Evolutionary conservation across 129 eudicot species (phyloP).

Genomic region (Ambrosia trifida): DNA sequence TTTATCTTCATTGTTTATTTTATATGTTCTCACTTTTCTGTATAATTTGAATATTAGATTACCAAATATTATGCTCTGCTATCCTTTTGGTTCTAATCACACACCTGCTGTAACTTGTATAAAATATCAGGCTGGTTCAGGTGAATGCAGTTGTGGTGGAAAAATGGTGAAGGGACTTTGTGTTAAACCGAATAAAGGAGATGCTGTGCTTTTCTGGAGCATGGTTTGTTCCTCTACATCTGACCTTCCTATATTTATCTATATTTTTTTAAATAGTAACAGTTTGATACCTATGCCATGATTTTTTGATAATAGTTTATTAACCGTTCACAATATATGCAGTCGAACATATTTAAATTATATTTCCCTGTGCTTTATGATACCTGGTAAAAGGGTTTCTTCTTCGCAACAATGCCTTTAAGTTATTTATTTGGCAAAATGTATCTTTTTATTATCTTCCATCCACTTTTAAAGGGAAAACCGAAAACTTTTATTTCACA

Average conservation of each 20-base stretch:
- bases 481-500: too few species aligned
- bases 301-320: neutral
- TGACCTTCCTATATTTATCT: neutral
- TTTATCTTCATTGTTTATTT: neutral
- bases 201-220: conserved; percentile 99
- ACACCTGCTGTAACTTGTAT: conserved; percentile 4
- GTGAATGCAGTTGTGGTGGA: conserved; percentile 96
- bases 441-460: neutral
- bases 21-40: neutral
- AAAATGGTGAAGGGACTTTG: conserved; percentile 76
- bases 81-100: conserved; percentile 6
- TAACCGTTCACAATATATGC: conserved; percentile 3
- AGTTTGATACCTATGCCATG: neutral
- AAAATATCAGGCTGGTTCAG: conserved; percentile 77
- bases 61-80: neutral
- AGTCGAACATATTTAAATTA: neutral
- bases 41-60: conserved; percentile 5
- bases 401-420: neutral
- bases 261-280: conserved; percentile 8
- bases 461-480: neutral
- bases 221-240: conserved; percentile 62
- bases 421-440: neutral
- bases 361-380: neutral
- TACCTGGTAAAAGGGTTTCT: neutral
- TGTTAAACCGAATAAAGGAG: conserved; percentile 90